Conservation (phyloP, 2,329 filamentous ascomycete species). For the Emergomyces orientalis region DNA sequence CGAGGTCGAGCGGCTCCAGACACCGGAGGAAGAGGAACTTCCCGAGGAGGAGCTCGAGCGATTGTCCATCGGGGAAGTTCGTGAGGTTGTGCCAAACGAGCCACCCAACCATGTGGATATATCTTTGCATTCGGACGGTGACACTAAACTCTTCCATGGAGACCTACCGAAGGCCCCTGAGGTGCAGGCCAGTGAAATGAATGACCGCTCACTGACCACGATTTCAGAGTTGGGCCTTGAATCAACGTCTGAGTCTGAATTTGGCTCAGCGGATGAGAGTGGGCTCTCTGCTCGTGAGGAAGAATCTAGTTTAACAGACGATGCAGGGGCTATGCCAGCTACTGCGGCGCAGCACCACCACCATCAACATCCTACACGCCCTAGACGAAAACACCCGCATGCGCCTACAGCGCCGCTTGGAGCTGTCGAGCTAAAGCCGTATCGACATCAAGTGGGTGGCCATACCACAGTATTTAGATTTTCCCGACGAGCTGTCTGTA, state of each 20-base stretch:
- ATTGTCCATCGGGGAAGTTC: background rate
- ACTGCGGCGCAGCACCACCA: slow-evolving; percentile 35
- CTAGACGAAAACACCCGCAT: slow-evolving; percentile 23
- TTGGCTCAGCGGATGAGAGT: slow-evolving; percentile 36
- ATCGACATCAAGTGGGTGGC: slow-evolving; percentile 93
- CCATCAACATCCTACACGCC: slow-evolving; percentile 23
- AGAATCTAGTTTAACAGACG: slow-evolving; percentile 47
- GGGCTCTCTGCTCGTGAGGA: slow-evolving; percentile 38
- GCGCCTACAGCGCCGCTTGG: slow-evolving; percentile 53
- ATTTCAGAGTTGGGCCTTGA: slow-evolving; percentile 31
- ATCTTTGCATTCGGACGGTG: slow-evolving; percentile 50
- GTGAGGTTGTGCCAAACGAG: background rate
- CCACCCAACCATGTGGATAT: slow-evolving; percentile 49
- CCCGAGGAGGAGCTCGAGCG: background rate
- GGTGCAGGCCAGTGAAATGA: slow-evolving; percentile 24
- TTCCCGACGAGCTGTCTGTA: slow-evolving; percentile 89
- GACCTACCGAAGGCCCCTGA: slow-evolving; percentile 40
- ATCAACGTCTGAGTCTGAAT: slow-evolving; percentile 39
- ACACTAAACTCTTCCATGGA: slow-evolving; percentile 53
- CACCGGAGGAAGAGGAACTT: slow-evolving; percentile 1
- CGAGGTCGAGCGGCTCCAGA: background rate
- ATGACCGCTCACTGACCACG: slow-evolving; percentile 28
- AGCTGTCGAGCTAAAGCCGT: slow-evolving; percentile 91
- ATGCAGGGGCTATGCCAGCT: slow-evolving; percentile 42
- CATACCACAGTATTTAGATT: slow-evolving; percentile 96